phyloP scores from a whole-genome alignment of 2,329 filamentous ascomycete genomes.

The Talaromyces funiculosus region DNA sequence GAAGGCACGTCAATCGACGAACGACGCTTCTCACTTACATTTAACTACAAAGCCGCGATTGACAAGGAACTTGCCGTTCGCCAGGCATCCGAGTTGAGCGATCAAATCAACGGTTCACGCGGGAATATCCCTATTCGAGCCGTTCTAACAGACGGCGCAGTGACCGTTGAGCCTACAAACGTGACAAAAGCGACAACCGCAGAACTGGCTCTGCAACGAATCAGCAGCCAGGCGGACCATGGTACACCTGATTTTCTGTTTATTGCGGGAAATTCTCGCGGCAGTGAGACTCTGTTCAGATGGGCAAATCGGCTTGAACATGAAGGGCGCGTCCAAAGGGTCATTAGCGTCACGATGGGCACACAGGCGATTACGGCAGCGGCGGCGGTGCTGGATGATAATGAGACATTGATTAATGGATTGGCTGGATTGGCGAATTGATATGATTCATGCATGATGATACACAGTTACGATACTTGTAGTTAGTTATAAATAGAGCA shows the following conservation, averaged over 20 bases:
- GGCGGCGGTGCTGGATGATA: constrained; percentile 72
- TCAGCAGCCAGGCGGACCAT: not conserved
- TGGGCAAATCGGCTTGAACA: constrained; percentile 78
- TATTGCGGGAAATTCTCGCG: constrained; percentile 79
- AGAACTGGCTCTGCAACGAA: constrained; percentile 58
- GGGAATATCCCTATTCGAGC: constrained; percentile 76
- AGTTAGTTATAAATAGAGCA: no score
- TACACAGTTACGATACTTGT: not conserved
- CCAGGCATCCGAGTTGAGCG: constrained; percentile 83
- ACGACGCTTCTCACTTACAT: constrained; percentile 76
- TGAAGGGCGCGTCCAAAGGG: constrained; percentile 54
- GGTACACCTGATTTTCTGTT: constrained; percentile 73
- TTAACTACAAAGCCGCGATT: constrained; percentile 75
- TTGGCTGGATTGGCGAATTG: constrained; percentile 13
- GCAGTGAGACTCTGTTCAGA: constrained; percentile 83
- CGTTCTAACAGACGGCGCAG: constrained; percentile 69
- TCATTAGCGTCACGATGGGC: constrained; percentile 78
- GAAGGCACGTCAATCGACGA: constrained; percentile 82
- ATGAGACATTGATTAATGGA: constrained; percentile 65
- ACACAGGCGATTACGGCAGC: constrained; percentile 74
- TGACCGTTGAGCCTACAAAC: constrained; percentile 77
- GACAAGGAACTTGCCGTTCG: constrained; percentile 69
- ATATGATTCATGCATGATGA: not conserved
- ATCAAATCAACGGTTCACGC: constrained; percentile 88
- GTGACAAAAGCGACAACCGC: constrained; percentile 82